A percentile compares a stretch with the other conserved stretches of the same genome.
Evolutionary conservation across 768 basidiomycete genomes (phyloP).

Genomic region (Saitozyma sp.): DNA sequence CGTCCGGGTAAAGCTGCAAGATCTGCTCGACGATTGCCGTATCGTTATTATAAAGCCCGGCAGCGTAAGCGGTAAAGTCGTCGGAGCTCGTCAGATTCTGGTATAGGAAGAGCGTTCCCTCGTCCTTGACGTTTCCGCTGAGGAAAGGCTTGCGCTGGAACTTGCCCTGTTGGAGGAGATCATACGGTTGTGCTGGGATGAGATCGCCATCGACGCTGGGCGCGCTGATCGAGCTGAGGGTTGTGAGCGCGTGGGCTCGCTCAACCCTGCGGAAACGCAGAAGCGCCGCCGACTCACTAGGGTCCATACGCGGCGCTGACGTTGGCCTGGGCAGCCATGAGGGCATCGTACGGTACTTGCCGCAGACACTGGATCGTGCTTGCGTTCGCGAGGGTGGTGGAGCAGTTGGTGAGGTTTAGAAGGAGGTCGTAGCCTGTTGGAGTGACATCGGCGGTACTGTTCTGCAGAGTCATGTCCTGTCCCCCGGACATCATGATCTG

Average conservation of each 20-base stretch:
- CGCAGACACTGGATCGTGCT: constrained; percentile 39
- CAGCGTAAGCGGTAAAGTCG: constrained; percentile 14
- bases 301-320: background rate
- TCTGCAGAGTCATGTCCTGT: constrained; percentile 26
- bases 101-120: constrained; percentile 47
- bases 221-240: constrained; percentile 1
- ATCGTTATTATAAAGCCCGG: constrained; percentile 11
- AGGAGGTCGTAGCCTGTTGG: constrained; percentile 38
- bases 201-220: constrained; percentile 47
- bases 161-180: constrained; percentile 33
- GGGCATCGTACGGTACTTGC: constrained; percentile 18
- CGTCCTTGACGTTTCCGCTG: constrained; percentile 46
- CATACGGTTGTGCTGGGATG: constrained; percentile 41
- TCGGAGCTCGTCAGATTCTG: constrained; percentile 9
- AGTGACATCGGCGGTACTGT: constrained; percentile 25
- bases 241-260: too few species aligned
- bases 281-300: too few species aligned
- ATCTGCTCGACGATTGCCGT: constrained; percentile 16
- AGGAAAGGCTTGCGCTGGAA: constrained; percentile 48
- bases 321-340: constrained; percentile 35
- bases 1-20: constrained; percentile 30
- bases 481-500: constrained; percentile 43
- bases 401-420: constrained; percentile 31
- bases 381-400: background rate
- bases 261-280: too few species aligned